A percentile compares a stretch with the other conserved stretches of the same genome.
These are phyloP conservation scores for Rhododendron mucronatum DNA, from an alignment of 148 eudicot species.

Conservation along the genomic window DNA sequence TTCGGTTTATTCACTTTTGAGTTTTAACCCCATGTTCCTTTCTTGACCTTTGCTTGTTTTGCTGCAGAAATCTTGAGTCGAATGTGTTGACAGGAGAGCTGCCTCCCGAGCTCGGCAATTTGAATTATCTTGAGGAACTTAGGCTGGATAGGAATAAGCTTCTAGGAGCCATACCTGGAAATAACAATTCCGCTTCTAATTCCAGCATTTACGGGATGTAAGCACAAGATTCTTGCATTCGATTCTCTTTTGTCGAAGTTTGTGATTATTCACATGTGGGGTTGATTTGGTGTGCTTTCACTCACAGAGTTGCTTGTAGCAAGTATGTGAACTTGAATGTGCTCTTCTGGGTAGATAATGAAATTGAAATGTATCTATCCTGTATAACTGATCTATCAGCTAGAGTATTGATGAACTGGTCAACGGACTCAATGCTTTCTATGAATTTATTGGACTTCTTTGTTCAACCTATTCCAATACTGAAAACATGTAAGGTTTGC, in stretches of 20 bases:
- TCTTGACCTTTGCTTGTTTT: conserved; percentile 10
- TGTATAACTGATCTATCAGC: background rate
- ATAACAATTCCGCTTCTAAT: conserved; percentile 23
- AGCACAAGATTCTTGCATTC: conserved; percentile 21
- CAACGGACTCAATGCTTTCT: background rate
- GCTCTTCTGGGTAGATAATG: background rate
- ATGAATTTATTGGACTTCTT: background rate
- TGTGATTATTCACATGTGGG: background rate
- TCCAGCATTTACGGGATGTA: conserved; percentile 54
- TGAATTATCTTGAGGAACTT: conserved; percentile 72
- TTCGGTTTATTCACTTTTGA: background rate
- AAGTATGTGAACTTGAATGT: background rate
- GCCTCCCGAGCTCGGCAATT: conserved; percentile 61
- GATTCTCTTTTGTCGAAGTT: background rate
- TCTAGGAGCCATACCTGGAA: conserved; percentile 68
- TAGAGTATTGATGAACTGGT: background rate
- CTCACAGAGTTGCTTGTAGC: background rate
- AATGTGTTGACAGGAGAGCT: conserved; percentile 76
- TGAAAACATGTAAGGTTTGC: background rate
- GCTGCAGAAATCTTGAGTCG: conserved; percentile 66
- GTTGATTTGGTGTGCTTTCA: background rate
- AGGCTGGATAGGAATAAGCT: conserved; percentile 82
- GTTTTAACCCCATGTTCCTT: background rate
- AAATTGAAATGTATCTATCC: background rate
- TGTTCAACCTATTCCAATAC: background rate